A percentile compares a stretch with the other conserved stretches of the same genome.
These are phyloP conservation scores for Parsonsia alboflavescens DNA, from an alignment of 257 asterid species.

Conservation along the genomic window DNA sequence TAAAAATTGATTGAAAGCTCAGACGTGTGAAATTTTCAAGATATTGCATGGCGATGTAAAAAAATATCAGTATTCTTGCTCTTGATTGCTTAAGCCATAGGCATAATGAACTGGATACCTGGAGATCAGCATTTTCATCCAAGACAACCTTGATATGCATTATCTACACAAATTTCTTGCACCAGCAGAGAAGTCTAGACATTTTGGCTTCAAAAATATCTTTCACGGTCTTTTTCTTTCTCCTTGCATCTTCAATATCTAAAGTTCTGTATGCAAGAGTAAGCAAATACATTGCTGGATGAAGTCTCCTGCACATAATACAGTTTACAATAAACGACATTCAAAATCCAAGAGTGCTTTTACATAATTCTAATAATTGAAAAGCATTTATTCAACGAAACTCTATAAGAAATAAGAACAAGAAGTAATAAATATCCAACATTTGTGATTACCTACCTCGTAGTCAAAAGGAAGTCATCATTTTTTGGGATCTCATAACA, in stretches of 20 bases:
- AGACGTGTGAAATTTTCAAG: not conserved
- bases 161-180: slow-evolving; percentile 40
- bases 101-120: not conserved
- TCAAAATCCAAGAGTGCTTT: slow-evolving; percentile 1
- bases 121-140: not conserved
- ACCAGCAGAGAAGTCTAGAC: slow-evolving; percentile 52
- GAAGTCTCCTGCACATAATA: slow-evolving; percentile 73
- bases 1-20: slow-evolving; percentile 1
- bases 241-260: slow-evolving; percentile 70
- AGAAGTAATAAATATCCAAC: not conserved
- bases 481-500: not conserved
- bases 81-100: not conserved
- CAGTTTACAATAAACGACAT: slow-evolving; percentile 16
- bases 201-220: slow-evolving; percentile 54
- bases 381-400: not conserved
- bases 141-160: not conserved
- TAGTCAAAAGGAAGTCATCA: not conserved
- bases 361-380: not conserved
- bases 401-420: not conserved
- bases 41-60: not conserved
- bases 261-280: slow-evolving; percentile 87
- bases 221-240: slow-evolving; percentile 45
- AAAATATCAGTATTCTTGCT: not conserved
- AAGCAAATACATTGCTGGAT: slow-evolving; percentile 90
- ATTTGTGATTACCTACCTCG: not conserved